Base-by-base conservation (phyloP, 2,329 filamentous ascomycete genomes). In the Didymella arachidicola region DNA sequence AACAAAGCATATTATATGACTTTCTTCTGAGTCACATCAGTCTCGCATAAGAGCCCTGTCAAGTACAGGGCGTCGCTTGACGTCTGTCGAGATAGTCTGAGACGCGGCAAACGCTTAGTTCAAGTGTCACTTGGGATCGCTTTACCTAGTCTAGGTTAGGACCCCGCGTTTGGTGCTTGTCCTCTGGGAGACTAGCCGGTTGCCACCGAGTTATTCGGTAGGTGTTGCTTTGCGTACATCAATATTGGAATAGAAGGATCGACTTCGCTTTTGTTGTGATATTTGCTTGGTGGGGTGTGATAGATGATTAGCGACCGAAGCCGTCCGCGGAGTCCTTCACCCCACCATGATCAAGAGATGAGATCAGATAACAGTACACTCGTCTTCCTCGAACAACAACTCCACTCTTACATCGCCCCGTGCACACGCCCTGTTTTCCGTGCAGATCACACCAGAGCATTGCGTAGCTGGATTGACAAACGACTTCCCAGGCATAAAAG, bases 131-230 rank as follows among this genome's bases (percentile, higher is more conserved):
- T 19, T 47, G 41, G 55, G 56, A 59, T 59, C 39, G 39, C 38
- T 29, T 54, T 59, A n/a, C 56, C 50, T 59, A 54, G 46, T 59
- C 26, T 16, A 50, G 34, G 46, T 32, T 53, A 49, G 34, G 18
- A 54, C 56, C 50, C 56, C 56, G 46, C 56, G 32, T 50, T 58
- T 18, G 44, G 25, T 27, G 41, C 27, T 26, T 39, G 38, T 22
- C 19, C 18, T 25, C 26, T 44, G 49, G 50, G 49, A 53, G 41
- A 12, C 43, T 53, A 47, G 36, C 49, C 49, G 43, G 18, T 58
- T 16, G 38, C 27, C 55, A 57, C 26, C 46, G 32, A 51, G 7
- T 11, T 7, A 4, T 26, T 25, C 22, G 22, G 41, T 27, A 42
- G n/a, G 11, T 39, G 36, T 19, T 39, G 36, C 36, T 39, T 39